Evolutionary conservation across 169 alveolate genomes (phyloP).

Genomic region (Plasmodium vinckei): DNA sequence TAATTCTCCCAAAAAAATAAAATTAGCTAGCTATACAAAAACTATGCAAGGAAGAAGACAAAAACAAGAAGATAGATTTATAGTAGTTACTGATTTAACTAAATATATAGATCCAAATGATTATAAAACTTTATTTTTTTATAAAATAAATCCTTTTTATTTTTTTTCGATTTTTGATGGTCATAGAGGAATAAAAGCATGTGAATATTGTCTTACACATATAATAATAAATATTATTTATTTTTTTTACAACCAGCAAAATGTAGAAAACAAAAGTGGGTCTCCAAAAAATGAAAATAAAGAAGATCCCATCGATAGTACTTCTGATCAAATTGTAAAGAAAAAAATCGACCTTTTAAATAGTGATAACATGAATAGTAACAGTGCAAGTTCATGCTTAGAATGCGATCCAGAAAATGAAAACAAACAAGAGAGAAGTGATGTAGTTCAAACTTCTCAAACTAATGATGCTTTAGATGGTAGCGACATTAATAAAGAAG

Average conservation of each 20-base stretch:
- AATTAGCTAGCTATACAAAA: constrained; percentile 55
- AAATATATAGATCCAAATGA: constrained; percentile 61
- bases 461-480: no score
- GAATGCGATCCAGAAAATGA: neutral
- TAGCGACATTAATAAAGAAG: neutral
- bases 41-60: constrained; percentile 75
- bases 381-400: neutral
- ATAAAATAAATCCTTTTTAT: constrained; percentile 56
- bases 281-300: neutral
- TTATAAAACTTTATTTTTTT: constrained; percentile 61
- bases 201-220: constrained; percentile 67
- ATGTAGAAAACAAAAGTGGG: constrained; percentile 1
- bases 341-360: neutral
- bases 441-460: no score
- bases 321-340: neutral
- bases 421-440: neutral
- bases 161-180: constrained; percentile 66
- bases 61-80: constrained; percentile 67
- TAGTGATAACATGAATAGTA: neutral
- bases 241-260: constrained; percentile 42
- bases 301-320: neutral
- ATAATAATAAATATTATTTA: constrained; percentile 60
- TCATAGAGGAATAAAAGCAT: constrained; percentile 70
- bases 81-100: constrained; percentile 42
- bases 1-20: constrained; percentile 24